phyloP scores from a whole-genome alignment of 768 basidiomycete genomes.

The Termitomyces sp. region DNA sequence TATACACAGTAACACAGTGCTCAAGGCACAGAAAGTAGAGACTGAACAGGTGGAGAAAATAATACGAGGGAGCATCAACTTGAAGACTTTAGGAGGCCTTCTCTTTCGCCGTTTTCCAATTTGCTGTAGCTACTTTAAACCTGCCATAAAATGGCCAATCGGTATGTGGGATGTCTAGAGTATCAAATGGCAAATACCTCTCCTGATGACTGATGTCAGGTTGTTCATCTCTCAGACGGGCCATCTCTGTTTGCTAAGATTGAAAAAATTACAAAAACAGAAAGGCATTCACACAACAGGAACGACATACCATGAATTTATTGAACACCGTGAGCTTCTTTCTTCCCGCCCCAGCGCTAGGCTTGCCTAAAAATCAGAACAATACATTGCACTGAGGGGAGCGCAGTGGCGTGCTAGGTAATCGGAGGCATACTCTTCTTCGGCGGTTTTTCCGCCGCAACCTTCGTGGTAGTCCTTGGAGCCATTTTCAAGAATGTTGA shows the following conservation, averaged over 20 bases:
- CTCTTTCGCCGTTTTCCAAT: slow-evolving; percentile 77
- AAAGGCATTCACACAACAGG: neutral
- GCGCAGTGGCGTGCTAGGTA: slow-evolving; percentile 12
- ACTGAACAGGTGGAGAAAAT: neutral
- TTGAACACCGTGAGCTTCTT: slow-evolving; percentile 76
- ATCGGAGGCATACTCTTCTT: slow-evolving; percentile 51
- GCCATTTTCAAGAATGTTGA: slow-evolving; percentile 33
- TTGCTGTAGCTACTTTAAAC: slow-evolving; percentile 71
- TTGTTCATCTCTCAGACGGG: slow-evolving; percentile 72
- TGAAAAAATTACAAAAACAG: neutral
- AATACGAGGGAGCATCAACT: neutral
- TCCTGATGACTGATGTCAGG: slow-evolving; percentile 74
- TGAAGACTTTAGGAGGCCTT: slow-evolving; percentile 41
- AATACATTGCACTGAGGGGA: slow-evolving; percentile 17
- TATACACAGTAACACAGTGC: neutral
- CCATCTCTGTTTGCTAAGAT: slow-evolving; percentile 70
- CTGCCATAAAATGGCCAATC: slow-evolving; percentile 29
- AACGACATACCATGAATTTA: slow-evolving; percentile 56
- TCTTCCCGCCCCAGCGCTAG: slow-evolving; percentile 45
- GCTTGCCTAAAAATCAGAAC: slow-evolving; percentile 40
- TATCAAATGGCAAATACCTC: slow-evolving; percentile 44
- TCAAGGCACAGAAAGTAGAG: slow-evolving; percentile 2
- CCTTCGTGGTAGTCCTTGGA: slow-evolving; percentile 40
- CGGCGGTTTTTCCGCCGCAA: slow-evolving; percentile 43
- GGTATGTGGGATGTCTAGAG: slow-evolving; percentile 1